Base-by-base conservation (phyloP, 202 grass and related monocot genomes). In the Panicum virgatum region DNA sequence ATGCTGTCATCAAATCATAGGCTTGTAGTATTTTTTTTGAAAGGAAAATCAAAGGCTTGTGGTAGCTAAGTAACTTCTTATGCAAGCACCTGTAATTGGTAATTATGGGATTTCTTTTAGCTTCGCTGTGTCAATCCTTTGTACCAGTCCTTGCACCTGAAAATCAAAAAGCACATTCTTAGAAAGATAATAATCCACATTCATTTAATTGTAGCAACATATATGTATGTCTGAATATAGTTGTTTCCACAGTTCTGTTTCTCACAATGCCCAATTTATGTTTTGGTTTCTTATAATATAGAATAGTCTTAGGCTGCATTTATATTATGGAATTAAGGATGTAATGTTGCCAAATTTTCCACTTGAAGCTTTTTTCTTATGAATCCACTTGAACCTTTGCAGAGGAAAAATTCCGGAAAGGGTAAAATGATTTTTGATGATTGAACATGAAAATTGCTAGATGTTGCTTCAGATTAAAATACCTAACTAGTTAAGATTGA, bases 131-230 rank as follows among this genome's bases (percentile, higher is more conserved):
- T 39, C 36, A 37, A n/a, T 64, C 20, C 23, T 36, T 22, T 22
- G 3, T 76, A 42, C 27, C 32, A 73, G 12, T 83, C 18, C 29
- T 47, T 30, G 16, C 22, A 65, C 22, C 22, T 51, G 27, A 53
- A 48, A 67, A 60, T 69, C 34, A 20, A 69, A 88, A 80, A 15
- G 43, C 1, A 22, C n/a, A 53, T 79, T 43, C 48, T 11, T 45
- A 46, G 5, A 29, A 80, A 62, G 51, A 29, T 29, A 29, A 52
- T 1, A 70, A 19, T 25, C 67, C 50, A 1, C 43, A 46, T 69
- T 80, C 42, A 3, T 80, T 79, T 66, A 68, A 1, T 62, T 79
- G 50, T 73, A 13, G 40, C 57, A 79, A 11, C 34, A 62, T 54
- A 34, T 62, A 39, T 34, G 3, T 43, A 29, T 13, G 27, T 62